Percentiles rank a stretch among this genome's conserved stretches.
phyloP scores from a whole-genome alignment of 2,329 filamentous ascomycete genomes.

The Endothia cerciana region DNA sequence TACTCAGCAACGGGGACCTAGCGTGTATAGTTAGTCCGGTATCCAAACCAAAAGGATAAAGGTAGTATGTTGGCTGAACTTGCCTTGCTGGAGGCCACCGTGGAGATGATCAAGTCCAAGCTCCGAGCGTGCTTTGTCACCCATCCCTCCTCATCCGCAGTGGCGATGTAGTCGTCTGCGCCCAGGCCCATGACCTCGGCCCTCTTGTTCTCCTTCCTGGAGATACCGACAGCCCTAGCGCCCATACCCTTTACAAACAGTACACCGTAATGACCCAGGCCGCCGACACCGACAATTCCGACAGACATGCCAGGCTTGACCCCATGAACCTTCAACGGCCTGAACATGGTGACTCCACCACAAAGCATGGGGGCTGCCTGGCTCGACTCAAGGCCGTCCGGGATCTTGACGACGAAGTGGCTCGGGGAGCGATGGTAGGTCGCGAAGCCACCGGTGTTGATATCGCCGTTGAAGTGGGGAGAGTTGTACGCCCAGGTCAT shows the following conservation, averaged over 20 bases:
- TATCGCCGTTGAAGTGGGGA: conserved; percentile 53
- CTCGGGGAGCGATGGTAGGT: conserved; percentile 39
- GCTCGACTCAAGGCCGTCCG: conserved; percentile 44
- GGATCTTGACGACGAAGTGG: conserved; percentile 52
- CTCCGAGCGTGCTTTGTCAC: conserved; percentile 50
- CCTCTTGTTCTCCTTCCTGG: conserved; percentile 54
- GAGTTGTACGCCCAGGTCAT: conserved; percentile 55
- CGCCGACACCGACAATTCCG: conserved; percentile 69
- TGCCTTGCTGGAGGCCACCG: conserved; percentile 56
- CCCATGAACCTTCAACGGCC: conserved; percentile 59
- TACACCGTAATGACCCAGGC: conserved; percentile 69
- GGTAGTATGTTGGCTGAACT: background rate
- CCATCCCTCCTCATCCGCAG: conserved; percentile 56
- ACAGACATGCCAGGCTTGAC: conserved; percentile 69
- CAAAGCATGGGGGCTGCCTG: conserved; percentile 67
- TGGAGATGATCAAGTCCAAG: conserved; percentile 62
- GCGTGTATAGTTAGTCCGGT: background rate
- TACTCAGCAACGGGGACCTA: conserved; percentile 58
- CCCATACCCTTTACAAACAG: conserved; percentile 69
- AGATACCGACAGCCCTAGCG: conserved; percentile 62
- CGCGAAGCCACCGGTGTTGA: conserved; percentile 60
- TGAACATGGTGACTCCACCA: conserved; percentile 68
- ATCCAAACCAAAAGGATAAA: background rate
- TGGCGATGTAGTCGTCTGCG: conserved; percentile 51
- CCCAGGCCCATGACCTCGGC: conserved; percentile 60